Conservation (phyloP, 2,329 filamentous ascomycete genomes). For the Monosporascus sp. region DNA sequence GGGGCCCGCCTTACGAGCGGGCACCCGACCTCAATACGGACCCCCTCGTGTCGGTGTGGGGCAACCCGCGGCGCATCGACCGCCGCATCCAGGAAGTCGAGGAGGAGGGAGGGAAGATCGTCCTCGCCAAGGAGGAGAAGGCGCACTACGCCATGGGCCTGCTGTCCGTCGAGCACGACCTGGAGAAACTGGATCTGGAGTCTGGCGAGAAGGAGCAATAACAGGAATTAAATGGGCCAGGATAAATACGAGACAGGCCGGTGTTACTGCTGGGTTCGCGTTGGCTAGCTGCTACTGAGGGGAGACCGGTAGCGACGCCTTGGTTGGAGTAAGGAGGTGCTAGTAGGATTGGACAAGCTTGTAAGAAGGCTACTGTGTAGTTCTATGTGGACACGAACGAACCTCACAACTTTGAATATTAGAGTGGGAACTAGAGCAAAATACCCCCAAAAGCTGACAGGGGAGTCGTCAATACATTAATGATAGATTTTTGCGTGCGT, state of each 20-base stretch:
- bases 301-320: too few relatives aligned
- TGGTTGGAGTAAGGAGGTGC: too few relatives aligned
- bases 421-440: background rate
- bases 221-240: too few relatives aligned
- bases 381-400: background rate
- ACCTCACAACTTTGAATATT: background rate
- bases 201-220: constrained; percentile 24
- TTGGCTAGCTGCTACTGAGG: too few relatives aligned
- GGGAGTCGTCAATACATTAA: background rate
- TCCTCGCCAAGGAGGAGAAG: constrained; percentile 57
- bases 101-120: constrained; percentile 39
- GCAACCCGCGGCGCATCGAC: constrained; percentile 45
- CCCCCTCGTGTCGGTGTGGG: constrained; percentile 39
- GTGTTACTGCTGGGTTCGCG: too few relatives aligned
- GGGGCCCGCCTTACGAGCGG: constrained; percentile 68
- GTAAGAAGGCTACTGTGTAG: background rate
- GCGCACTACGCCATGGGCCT: constrained; percentile 74
- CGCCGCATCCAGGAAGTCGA: constrained; percentile 43
- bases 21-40: constrained; percentile 30
- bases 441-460: background rate
- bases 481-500: background rate
- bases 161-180: constrained; percentile 70
- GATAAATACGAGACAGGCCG: background rate
- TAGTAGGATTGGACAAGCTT: background rate
- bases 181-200: constrained; percentile 56